Evolutionary conservation across 2,329 filamentous ascomycete genomes (phyloP).

Genomic region (Nigrospora osmanthi): DNA sequence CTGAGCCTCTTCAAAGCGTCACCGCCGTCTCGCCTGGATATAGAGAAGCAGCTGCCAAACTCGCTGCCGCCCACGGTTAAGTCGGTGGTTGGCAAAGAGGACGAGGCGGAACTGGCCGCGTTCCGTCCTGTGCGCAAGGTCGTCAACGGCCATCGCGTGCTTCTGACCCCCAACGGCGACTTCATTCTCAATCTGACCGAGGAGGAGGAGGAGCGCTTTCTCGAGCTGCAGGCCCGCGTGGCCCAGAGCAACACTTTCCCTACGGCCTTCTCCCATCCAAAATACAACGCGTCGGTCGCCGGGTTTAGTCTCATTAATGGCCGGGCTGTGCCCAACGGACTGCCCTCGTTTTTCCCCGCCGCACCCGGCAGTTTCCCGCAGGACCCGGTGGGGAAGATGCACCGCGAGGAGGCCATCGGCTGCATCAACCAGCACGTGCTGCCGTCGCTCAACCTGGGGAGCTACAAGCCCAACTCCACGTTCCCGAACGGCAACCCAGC

Average conservation of each 20-base stretch:
- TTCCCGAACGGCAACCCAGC: conserved; percentile 34
- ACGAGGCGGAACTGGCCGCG: conserved; percentile 45
- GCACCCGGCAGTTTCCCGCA: conserved; percentile 36
- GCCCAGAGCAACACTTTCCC: conserved; percentile 41
- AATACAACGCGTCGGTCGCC: conserved; percentile 46
- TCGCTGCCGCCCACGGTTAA: conserved; percentile 31
- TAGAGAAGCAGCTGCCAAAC: conserved; percentile 15
- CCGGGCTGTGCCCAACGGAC: conserved; percentile 56
- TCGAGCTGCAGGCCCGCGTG: conserved; percentile 58
- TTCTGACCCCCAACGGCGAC: conserved; percentile 70
- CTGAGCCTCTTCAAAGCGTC: conserved; percentile 32
- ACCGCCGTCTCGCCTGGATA: conserved; percentile 24
- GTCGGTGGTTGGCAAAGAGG: conserved; percentile 42
- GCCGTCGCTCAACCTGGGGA: conserved; percentile 48
- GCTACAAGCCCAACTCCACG: conserved; percentile 27
- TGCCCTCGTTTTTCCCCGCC: conserved; percentile 52
- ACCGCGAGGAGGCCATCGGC: conserved; percentile 57
- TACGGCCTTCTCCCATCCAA: conserved; percentile 46
- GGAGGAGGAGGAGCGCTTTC: conserved; percentile 62
- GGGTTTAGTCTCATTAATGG: conserved; percentile 58
- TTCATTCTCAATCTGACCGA: conserved; percentile 64
- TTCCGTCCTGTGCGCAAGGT: conserved; percentile 54
- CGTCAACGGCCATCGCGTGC: conserved; percentile 56
- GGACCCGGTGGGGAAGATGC: conserved; percentile 57
- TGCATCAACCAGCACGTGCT: conserved; percentile 65